phyloP scores from a whole-genome alignment of 371 early-diverging fungal species.

The Rhizopus delemar region DNA sequence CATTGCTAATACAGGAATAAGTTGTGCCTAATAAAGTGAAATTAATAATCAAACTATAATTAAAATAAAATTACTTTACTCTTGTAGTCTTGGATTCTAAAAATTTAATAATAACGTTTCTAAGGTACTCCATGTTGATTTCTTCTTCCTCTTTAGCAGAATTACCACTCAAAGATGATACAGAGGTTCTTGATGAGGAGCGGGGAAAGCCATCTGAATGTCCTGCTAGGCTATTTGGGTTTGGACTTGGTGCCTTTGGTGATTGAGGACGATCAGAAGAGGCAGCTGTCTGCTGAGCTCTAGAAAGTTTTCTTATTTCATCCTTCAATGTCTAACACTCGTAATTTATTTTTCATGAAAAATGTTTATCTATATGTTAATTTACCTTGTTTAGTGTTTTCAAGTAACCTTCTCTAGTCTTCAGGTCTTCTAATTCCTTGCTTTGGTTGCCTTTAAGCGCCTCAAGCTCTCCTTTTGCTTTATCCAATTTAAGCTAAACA shows the following conservation, averaged over 20 bases:
- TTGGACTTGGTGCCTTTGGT: slow-evolving; percentile 8
- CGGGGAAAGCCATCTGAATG: slow-evolving; percentile 3
- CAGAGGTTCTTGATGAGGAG: slow-evolving; percentile 25
- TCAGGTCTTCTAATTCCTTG: slow-evolving; percentile 57
- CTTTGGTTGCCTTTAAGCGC: slow-evolving; percentile 27
- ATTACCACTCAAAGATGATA: slow-evolving; percentile 11
- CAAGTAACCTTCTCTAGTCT: slow-evolving; percentile 63
- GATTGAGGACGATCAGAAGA: slow-evolving; percentile 12
- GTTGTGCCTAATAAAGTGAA: slow-evolving; percentile 54
- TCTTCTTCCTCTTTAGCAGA: slow-evolving; percentile 45
- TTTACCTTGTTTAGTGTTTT: slow-evolving; percentile 66
- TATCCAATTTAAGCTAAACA: slow-evolving; percentile 4
- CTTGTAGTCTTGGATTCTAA: slow-evolving; percentile 78
- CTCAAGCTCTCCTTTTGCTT: slow-evolving; percentile 17
- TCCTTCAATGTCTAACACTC: slow-evolving; percentile 64
- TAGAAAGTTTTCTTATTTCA: slow-evolving; percentile 57
- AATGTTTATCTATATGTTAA: not conserved
- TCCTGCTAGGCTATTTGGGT: slow-evolving; percentile 21
- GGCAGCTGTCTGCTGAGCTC: slow-evolving; percentile 17
- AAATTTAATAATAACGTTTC: slow-evolving; percentile 83
- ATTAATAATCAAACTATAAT: not conserved
- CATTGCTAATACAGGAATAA: slow-evolving; percentile 81
- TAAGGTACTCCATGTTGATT: slow-evolving; percentile 83
- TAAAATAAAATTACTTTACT: slow-evolving; percentile 31
- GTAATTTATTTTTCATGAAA: not conserved